Conservation (phyloP, 2,329 filamentous ascomycete genomes). For the Calonectria fujianensis region DNA sequence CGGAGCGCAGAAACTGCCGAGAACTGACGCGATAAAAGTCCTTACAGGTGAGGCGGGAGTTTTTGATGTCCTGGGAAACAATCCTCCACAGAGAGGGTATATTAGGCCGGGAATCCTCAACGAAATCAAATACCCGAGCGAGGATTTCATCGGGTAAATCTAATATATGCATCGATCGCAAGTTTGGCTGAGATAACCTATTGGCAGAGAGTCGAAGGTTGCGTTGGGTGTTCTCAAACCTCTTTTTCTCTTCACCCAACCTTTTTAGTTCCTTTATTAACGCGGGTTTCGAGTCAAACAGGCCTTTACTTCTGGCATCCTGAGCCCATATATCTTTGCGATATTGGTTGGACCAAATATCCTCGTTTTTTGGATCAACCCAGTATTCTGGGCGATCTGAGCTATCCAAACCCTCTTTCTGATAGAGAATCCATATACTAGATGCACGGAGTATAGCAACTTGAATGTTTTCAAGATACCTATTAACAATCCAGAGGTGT, state of each 20-base stretch:
- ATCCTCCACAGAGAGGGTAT: not conserved
- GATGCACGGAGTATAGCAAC: not conserved
- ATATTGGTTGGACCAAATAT: not conserved
- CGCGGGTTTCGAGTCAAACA: not conserved
- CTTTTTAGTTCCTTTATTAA: not conserved
- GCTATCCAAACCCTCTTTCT: not conserved
- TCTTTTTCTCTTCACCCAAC: not conserved
- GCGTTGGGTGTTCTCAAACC: not conserved
- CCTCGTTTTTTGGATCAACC: not conserved
- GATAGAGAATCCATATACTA: not conserved
- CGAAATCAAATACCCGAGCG: not conserved
- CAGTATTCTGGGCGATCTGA: not conserved
- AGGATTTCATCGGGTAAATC: conserved; percentile 3
- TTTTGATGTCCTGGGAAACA: not conserved
- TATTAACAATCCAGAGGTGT: not conserved
- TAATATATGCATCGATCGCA: not conserved
- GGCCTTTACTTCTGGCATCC: not conserved
- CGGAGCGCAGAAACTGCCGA: not conserved
- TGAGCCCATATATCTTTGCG: not conserved
- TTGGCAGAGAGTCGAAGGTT: not conserved
- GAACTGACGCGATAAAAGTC: not conserved
- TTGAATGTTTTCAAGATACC: not conserved
- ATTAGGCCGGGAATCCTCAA: not conserved
- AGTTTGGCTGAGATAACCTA: not conserved
- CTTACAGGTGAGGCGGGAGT: not conserved